Base-by-base conservation (phyloP, 805 yeast genomes). In the Myxozyma sirexii region DNA sequence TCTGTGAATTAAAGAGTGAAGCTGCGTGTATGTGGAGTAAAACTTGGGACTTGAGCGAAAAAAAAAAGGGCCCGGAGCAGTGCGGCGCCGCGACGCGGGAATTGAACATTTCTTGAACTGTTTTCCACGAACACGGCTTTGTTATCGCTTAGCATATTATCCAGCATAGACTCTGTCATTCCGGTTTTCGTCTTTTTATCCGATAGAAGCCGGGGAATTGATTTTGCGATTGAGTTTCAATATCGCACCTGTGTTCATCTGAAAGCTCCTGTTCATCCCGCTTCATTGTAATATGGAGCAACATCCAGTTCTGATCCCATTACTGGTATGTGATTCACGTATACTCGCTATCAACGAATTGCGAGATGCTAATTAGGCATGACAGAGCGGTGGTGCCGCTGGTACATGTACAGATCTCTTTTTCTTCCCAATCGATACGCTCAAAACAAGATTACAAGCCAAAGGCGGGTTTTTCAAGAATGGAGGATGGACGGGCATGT, bases 391-490 rank as follows among this genome's bases (percentile, higher is more conserved):
- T 39, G 99, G 89, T 6, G 86, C 94, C 60, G 97, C 99, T 4
- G 99, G 99, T 15, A 94, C 97, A 1, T 86, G 96, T 4, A 92
- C 97, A 0, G 99, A 94, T 75, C 78, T 94, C 39, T 90, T 87
- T 2, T 94, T 94, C 74, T 94, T 93, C 77, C 99, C 99, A 13
- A 90, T 94, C 41, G 99, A 94, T 69, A 94, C 99, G 0, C 68
- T 94, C 57, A 94, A 94, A 75, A 94, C 99, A 0, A 79, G 99
- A 58, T 77, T 94, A 15, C 99, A 94, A 73, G 98, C 99, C 21
- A 84, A 84, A 70, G 97, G 97, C 37, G 99, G 99, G 0, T 93
- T 94, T 69, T 89, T 90, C 72, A 77, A 74, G 17, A 93, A 92
- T 74, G 99, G 99, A 29, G 99, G 97, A 1, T 93, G 93, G 82